phyloP scores from a whole-genome alignment of 2,329 filamentous ascomycete genomes.

The Rachicladosporium sp. region DNA sequence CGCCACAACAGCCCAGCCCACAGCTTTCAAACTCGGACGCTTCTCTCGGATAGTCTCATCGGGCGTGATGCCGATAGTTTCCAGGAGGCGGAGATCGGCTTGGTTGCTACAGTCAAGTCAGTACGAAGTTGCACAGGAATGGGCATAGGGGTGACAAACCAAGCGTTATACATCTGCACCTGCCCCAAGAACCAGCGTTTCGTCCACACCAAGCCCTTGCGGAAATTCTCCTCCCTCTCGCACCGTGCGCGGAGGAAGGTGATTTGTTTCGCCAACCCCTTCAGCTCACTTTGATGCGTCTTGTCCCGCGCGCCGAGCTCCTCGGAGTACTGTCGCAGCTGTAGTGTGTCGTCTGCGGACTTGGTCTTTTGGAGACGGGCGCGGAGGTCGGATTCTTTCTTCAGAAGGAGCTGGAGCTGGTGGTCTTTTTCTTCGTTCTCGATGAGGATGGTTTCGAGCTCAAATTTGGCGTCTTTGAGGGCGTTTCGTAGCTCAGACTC shows the following conservation, averaged over 20 bases:
- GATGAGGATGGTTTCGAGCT: conserved; percentile 22
- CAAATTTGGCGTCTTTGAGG: conserved; percentile 21
- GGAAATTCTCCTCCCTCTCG: conserved; percentile 66
- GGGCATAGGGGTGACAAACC: conserved; percentile 52
- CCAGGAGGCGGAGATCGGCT: conserved; percentile 74
- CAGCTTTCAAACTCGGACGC: conserved; percentile 35
- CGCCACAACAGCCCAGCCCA: conserved; percentile 38
- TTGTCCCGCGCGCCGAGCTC: conserved; percentile 47
- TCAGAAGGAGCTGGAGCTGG: conserved; percentile 20
- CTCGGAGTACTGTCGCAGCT: conserved; percentile 20
- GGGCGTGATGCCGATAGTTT: conserved; percentile 61
- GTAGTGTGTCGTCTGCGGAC: conserved; percentile 23
- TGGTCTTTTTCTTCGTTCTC: conserved; percentile 34
- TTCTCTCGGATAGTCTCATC: conserved; percentile 34
- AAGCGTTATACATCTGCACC: conserved; percentile 74
- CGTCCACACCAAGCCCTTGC: conserved; percentile 68
- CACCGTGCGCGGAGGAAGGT: conserved; percentile 77
- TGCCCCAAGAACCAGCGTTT: conserved; percentile 74
- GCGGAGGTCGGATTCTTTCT: conserved; percentile 31
- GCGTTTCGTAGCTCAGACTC: conserved; percentile 29
- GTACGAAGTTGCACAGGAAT: not conserved
- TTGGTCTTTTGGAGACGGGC: conserved; percentile 18
- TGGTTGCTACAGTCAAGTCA: conserved; percentile 56
- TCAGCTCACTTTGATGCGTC: conserved; percentile 61
- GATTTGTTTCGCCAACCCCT: conserved; percentile 78